Percentiles rank a stretch among this genome's conserved stretches.
Conservation (phyloP, 2,329 filamentous ascomycete genomes). For the Colletotrichum melonis region DNA sequence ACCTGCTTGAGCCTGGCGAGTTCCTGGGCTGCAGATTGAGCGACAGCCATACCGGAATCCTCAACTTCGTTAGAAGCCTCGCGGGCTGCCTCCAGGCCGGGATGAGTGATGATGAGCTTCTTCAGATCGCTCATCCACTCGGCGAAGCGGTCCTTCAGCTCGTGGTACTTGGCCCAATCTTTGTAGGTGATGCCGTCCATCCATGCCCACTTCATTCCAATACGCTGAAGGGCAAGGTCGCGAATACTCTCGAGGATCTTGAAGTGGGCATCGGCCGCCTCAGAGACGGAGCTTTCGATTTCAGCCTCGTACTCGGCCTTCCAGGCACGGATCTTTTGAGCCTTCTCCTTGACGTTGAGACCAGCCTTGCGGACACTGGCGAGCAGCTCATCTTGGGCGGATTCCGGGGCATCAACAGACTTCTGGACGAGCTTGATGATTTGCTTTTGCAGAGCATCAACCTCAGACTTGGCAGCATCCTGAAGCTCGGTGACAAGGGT, state of each 20-base stretch:
- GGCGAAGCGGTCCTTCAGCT: constrained; percentile 83
- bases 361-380: constrained; percentile 74
- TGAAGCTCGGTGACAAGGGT: constrained; percentile 77
- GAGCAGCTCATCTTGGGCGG: constrained; percentile 56
- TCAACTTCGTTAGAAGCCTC: constrained; percentile 77
- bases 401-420: constrained; percentile 55
- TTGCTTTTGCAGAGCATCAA: constrained; percentile 73
- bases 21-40: constrained; percentile 83
- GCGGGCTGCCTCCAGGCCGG: constrained; percentile 75
- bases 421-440: constrained; percentile 73
- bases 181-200: constrained; percentile 96
- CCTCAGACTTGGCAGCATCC: constrained; percentile 71
- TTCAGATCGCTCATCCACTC: constrained; percentile 89
- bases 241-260: constrained; percentile 85
- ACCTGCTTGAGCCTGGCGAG: constrained; percentile 85
- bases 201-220: constrained; percentile 95
- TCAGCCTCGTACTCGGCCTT: constrained; percentile 77
- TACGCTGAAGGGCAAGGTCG: constrained; percentile 87
- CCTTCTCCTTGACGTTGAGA: constrained; percentile 78
- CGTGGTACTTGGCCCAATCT: constrained; percentile 96
- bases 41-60: constrained; percentile 82
- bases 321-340: constrained; percentile 83
- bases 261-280: constrained; percentile 83
- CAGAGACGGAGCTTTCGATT: constrained; percentile 74
- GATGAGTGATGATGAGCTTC: constrained; percentile 78